phyloP scores from a whole-genome alignment of 1,284 basidiomycete species.

The Amylostereum chailletii region DNA sequence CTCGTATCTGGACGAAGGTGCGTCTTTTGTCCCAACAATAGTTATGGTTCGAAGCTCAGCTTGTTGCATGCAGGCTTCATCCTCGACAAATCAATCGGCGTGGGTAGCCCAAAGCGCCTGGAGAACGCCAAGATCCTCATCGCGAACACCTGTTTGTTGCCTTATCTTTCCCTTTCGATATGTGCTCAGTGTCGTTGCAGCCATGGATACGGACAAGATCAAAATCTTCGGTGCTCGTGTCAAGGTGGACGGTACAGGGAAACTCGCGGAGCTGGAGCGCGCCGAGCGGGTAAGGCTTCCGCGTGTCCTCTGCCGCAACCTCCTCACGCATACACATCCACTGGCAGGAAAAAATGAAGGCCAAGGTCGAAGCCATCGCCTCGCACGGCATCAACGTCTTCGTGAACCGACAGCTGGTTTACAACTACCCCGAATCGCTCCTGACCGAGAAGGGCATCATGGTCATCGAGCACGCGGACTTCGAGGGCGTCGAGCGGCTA shows the following conservation, averaged over 20 bases:
- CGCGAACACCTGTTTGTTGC: constrained; percentile 83
- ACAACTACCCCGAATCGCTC: constrained; percentile 97
- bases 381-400: constrained; percentile 96
- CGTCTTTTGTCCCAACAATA: constrained; percentile 7
- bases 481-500: constrained; percentile 95
- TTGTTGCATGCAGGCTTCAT: constrained; percentile 70
- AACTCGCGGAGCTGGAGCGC: constrained; percentile 95
- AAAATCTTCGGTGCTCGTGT: constrained; percentile 97
- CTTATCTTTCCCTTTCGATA: background rate
- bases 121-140: constrained; percentile 97
- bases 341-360: constrained; percentile 98
- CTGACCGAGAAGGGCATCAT: constrained; percentile 92
- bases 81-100: constrained; percentile 92
- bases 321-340: constrained; percentile 3
- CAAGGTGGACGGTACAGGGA: constrained; percentile 92
- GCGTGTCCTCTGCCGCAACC: background rate
- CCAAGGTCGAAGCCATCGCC: constrained; percentile 93
- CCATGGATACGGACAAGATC: constrained; percentile 99
- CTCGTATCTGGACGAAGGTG: constrained; percentile 95
- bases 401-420: constrained; percentile 97
- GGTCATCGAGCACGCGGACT: constrained; percentile 98
- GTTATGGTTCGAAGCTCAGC: background rate
- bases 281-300: constrained; percentile 68
- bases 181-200: constrained; percentile 28
- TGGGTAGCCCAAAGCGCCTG: constrained; percentile 90